Conservation (phyloP, 2,329 filamentous ascomycete genomes). For the Colletotrichum camelliae region DNA sequence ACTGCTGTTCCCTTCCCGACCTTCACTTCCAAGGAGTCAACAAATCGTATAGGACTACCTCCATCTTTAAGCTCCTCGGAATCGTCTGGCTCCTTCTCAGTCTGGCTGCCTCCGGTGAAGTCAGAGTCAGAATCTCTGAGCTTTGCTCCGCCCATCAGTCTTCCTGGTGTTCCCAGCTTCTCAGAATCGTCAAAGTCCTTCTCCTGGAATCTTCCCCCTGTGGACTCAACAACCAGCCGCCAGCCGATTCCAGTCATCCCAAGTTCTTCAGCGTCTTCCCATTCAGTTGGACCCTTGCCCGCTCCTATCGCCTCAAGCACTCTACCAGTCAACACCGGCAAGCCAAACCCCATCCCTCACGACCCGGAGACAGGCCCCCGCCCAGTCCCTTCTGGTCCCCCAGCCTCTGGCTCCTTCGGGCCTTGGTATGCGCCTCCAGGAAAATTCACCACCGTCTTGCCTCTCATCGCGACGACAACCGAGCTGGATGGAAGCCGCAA, state of each 20-base stretch:
- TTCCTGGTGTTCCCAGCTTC: not conserved
- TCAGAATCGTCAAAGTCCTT: not conserved
- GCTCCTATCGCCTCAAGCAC: not conserved
- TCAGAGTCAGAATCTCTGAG: not conserved
- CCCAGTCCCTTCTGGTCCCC: not conserved
- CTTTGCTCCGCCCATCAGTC: not conserved
- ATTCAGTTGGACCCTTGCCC: not conserved
- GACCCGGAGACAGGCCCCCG: not conserved
- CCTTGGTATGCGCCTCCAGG: not conserved
- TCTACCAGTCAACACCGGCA: not conserved
- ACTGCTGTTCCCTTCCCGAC: not conserved
- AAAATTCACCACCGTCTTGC: not conserved
- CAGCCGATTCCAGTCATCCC: not conserved
- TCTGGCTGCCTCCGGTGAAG: too few relatives aligned
- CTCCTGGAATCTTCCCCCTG: not conserved
- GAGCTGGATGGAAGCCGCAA: not conserved
- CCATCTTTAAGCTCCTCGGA: not conserved
- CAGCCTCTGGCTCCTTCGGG: not conserved
- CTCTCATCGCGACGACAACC: not conserved
- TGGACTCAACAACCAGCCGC: not conserved
- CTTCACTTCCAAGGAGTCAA: not conserved
- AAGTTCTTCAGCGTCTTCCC: not conserved
- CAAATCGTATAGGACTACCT: not conserved
- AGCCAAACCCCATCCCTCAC: not conserved
- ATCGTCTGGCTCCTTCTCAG: not conserved